Conservation (phyloP, 2,329 filamentous ascomycete species). For the Chaetomium globosum region DNA sequence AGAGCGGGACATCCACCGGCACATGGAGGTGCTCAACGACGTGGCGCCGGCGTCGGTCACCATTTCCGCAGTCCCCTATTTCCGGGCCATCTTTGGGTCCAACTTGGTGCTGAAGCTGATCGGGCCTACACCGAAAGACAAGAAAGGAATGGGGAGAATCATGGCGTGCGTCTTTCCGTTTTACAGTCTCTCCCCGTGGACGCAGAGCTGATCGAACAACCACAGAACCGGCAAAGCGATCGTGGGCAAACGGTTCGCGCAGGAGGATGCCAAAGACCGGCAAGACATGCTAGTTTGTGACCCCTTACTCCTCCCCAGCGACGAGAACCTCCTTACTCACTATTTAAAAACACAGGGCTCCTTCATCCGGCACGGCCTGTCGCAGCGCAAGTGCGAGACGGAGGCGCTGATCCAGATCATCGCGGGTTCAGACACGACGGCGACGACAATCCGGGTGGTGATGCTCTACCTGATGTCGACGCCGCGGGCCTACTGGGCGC, state of each 20-base stretch:
- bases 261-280: conserved; percentile 45
- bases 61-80: conserved; percentile 45
- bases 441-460: conserved; percentile 37
- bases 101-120: conserved; percentile 42
- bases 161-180: conserved; percentile 35
- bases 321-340: not conserved
- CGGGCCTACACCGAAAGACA: conserved; percentile 43
- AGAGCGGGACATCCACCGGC: conserved; percentile 50
- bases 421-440: conserved; percentile 40
- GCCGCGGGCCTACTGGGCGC: conserved; percentile 34
- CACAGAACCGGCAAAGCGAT: conserved; percentile 49
- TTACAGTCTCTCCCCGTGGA: not conserved
- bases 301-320: too few species aligned
- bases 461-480: conserved; percentile 38
- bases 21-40: conserved; percentile 44
- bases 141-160: conserved; percentile 38
- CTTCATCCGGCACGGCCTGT: conserved; percentile 33
- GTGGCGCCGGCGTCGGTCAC: not conserved
- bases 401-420: conserved; percentile 34
- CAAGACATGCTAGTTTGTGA: conserved; percentile 53
- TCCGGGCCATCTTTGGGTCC: conserved; percentile 45
- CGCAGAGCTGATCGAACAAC: conserved; percentile 4
- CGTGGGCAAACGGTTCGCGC: conserved; percentile 49
- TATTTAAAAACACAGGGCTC: conserved; percentile 21
- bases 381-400: conserved; percentile 27